Percentiles rank a stretch among this genome's conserved stretches.
These are phyloP conservation scores for Pseudozyma sp. DNA, from an alignment of 1,284 basidiomycete species.

Conservation along the genomic window DNA sequence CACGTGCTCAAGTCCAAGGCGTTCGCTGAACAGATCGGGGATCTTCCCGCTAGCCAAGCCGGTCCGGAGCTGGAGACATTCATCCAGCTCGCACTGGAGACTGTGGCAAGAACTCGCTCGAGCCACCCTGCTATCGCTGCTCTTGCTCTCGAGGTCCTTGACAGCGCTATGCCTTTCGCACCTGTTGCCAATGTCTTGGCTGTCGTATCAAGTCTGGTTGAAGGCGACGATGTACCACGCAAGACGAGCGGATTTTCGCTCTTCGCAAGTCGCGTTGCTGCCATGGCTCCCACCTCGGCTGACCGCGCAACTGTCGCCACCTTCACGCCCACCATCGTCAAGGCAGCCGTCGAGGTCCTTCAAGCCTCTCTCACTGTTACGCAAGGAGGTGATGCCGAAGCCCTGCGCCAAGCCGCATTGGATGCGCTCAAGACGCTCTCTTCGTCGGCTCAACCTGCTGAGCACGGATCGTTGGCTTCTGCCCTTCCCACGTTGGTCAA, in stretches of 20 bases:
- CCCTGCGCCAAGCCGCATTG: slow-evolving; percentile 49
- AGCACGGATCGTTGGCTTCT: slow-evolving; percentile 44
- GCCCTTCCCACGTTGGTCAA: slow-evolving; percentile 47
- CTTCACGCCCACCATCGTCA: slow-evolving; percentile 46
- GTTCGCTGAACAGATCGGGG: slow-evolving; percentile 35
- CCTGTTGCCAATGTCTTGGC: slow-evolving; percentile 47
- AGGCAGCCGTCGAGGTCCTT: slow-evolving; percentile 38
- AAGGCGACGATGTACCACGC: slow-evolving; percentile 27
- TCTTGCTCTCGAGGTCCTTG: slow-evolving; percentile 46
- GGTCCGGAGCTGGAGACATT: slow-evolving; percentile 39
- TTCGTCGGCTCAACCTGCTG: slow-evolving; percentile 21
- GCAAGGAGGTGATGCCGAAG: slow-evolving; percentile 23
- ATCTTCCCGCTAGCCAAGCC: slow-evolving; percentile 17
- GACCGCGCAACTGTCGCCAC: slow-evolving; percentile 37
- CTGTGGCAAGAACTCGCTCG: slow-evolving; percentile 16
- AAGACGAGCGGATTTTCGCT: slow-evolving; percentile 51
- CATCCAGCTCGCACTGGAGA: slow-evolving; percentile 38
- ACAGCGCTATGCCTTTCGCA: slow-evolving; percentile 51
- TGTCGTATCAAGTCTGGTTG: slow-evolving; percentile 46
- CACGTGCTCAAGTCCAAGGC: slow-evolving; percentile 48
- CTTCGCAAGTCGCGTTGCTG: slow-evolving; percentile 47
- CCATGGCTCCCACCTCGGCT: slow-evolving; percentile 22
- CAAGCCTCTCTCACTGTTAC: slow-evolving; percentile 20
- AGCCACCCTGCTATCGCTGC: slow-evolving; percentile 24
- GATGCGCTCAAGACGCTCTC: slow-evolving; percentile 50